phyloP scores from a whole-genome alignment of 768 basidiomycete genomes.

The Suillus luteus region DNA sequence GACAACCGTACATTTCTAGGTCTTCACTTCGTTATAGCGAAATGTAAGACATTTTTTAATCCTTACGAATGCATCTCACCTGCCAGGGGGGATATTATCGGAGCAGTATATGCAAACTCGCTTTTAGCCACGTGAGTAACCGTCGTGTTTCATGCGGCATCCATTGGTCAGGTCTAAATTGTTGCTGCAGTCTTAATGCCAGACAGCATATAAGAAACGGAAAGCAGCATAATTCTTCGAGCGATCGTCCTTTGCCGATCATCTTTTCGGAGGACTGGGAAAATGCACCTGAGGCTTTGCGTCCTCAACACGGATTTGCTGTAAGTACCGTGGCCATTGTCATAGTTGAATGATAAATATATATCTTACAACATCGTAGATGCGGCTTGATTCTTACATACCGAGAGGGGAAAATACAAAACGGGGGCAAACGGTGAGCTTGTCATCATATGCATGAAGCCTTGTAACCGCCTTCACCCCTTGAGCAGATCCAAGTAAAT shows the following conservation, averaged over 20 bases:
- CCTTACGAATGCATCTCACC: neutral
- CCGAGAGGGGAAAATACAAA: neutral
- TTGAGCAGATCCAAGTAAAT: slow-evolving; percentile 20
- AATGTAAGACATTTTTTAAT: slow-evolving; percentile 16
- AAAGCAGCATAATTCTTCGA: neutral
- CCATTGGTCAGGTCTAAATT: no score
- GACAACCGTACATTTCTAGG: slow-evolving; percentile 26
- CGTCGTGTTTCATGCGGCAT: no score
- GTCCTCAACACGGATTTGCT: neutral
- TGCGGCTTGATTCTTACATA: slow-evolving; percentile 8
- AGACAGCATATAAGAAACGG: slow-evolving; percentile 15
- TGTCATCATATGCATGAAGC: neutral
- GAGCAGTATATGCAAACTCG: slow-evolving; percentile 28
- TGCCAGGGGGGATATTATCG: neutral
- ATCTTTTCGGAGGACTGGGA: neutral
- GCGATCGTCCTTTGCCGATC: slow-evolving; percentile 10
- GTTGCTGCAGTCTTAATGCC: slow-evolving; percentile 15
- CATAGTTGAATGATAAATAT: neutral
- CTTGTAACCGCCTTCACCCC: neutral
- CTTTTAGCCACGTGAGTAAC: slow-evolving; percentile 28
- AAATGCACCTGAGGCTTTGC: neutral
- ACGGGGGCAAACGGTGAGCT: slow-evolving; percentile 13
- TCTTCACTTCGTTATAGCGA: slow-evolving; percentile 25
- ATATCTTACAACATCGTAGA: slow-evolving; percentile 4
- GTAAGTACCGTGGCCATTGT: neutral